Evolutionary conservation across 2,329 filamentous ascomycete genomes (phyloP), one percentile per base, ranked within the genome.

Genomic region (Arthrobotrys sinensis): DNA sequence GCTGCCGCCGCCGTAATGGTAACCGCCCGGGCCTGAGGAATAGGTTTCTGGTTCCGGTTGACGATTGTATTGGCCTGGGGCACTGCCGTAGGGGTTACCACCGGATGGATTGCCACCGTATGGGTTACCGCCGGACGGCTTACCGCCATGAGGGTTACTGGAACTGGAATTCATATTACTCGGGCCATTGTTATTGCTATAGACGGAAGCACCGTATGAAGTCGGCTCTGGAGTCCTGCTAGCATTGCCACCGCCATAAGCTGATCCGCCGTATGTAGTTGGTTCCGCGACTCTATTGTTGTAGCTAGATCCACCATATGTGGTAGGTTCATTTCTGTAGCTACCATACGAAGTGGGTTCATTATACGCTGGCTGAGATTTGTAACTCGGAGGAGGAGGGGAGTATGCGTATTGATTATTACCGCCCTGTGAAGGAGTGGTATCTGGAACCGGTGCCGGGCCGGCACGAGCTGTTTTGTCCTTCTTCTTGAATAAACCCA

Each of bases 401-500:
- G 60, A 64, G 24, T 64, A 48, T 12, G 60, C 60, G 43, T 34
- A 48, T 36, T 24, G 60, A 34, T 64, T 48, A 10, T 36, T 36
- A 16, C 40, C 3, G 10, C n/a, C 2, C 43, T 64, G 60, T 7
- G 24, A 6, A 10, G 14, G 16, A 21, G 53, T 66, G 40, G 66
- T 19, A 36, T 52, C 24, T 7, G 67, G 40, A 24, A 34, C 40
- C 40, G 57, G 21, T 1, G 55, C 53, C 6, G 40, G 48, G 8
- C 38, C 60, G 24, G 28, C 8, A 32, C 38, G 36, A 24, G 48
- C 60, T 5, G 69, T 57, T 36, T 73, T 73, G 32, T 65, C 60
- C 32, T 73, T 73, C 45, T 50, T 73, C 34, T 60, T 65, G 48
- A 73, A 73, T n/a, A 73, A 24, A 10, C 69, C 69, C 69, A 73